Percentiles rank a stretch among this genome's conserved stretches.
phyloP scores from a whole-genome alignment of 768 basidiomycete genomes.

The Pulveroboletus sp. region DNA sequence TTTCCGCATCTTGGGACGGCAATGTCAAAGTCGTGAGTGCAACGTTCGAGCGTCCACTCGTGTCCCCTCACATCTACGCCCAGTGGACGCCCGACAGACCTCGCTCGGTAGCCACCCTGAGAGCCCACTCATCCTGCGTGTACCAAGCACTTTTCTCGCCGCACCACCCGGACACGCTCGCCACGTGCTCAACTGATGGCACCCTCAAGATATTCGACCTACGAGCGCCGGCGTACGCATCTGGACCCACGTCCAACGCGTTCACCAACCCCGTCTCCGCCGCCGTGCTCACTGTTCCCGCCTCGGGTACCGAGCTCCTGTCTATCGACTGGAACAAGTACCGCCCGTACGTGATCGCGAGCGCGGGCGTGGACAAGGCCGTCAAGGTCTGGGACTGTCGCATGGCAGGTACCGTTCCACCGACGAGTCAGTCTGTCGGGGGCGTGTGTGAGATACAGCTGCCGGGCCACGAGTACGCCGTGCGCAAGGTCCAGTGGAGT shows the following conservation, averaged over 20 bases:
- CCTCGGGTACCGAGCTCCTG: constrained; percentile 73
- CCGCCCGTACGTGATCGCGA: constrained; percentile 70
- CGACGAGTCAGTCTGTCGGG: constrained; percentile 52
- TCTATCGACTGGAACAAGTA: constrained; percentile 94
- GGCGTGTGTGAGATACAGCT: constrained; percentile 68
- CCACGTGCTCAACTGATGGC: constrained; percentile 85
- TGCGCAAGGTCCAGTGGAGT: constrained; percentile 86
- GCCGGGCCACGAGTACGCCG: constrained; percentile 85
- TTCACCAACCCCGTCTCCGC: constrained; percentile 68
- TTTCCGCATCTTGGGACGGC: constrained; percentile 90
- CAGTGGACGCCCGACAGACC: constrained; percentile 88
- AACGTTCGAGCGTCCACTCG: neutral
- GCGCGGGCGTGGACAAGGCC: constrained; percentile 72
- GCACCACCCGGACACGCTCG: constrained; percentile 76
- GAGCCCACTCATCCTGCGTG: constrained; percentile 80
- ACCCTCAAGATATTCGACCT: constrained; percentile 81
- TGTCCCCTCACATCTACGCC: neutral
- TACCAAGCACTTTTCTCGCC: constrained; percentile 93
- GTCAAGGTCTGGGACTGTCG: constrained; percentile 85
- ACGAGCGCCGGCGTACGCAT: constrained; percentile 56
- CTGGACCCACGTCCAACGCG: constrained; percentile 46
- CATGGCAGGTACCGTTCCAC: constrained; percentile 61
- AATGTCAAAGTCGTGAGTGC: constrained; percentile 75
- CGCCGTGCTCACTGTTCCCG: constrained; percentile 73
- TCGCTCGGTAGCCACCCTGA: constrained; percentile 74